Conservation (phyloP, 306 rosid genomes). For the Alnus glutinosa region DNA sequence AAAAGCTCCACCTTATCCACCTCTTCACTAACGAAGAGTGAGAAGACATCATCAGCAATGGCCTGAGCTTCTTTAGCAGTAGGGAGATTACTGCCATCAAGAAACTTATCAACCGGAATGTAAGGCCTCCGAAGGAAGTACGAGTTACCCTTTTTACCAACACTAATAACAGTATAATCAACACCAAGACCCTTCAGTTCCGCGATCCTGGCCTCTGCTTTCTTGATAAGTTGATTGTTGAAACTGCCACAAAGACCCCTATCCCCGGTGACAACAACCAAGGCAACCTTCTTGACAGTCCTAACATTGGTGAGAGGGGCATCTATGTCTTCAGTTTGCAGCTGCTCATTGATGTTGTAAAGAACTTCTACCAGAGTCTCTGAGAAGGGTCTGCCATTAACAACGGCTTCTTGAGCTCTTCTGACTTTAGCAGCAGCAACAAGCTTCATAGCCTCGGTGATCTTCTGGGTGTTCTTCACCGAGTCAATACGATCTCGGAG, state of each 20-base stretch:
- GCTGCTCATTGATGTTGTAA: slow-evolving; percentile 91
- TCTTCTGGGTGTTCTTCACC: slow-evolving; percentile 84
- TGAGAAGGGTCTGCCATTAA: slow-evolving; percentile 84
- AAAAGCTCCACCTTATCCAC: slow-evolving; percentile 87
- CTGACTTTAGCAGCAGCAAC: slow-evolving; percentile 95
- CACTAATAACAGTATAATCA: slow-evolving; percentile 61
- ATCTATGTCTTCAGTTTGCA: slow-evolving; percentile 73
- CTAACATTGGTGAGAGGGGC: slow-evolving; percentile 68
- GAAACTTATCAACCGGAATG: slow-evolving; percentile 72
- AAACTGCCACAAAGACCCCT: slow-evolving; percentile 86
- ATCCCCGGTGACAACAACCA: slow-evolving; percentile 83
- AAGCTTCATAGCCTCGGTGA: slow-evolving; percentile 95
- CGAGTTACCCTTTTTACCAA: slow-evolving; percentile 82
- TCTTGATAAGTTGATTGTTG: slow-evolving; percentile 60
- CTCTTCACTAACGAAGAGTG: slow-evolving; percentile 80
- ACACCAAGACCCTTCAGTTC: slow-evolving; percentile 72
- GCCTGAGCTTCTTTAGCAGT: slow-evolving; percentile 95
- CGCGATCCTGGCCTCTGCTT: slow-evolving; percentile 64
- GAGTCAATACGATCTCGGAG: slow-evolving; percentile 72
- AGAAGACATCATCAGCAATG: slow-evolving; percentile 85
- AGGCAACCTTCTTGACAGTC: slow-evolving; percentile 78
- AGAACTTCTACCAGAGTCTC: slow-evolving; percentile 88
- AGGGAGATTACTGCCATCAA: slow-evolving; percentile 64
- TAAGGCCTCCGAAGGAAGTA: slow-evolving; percentile 76
- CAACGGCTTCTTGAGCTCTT: slow-evolving; percentile 94